Conservation (phyloP, 345 rosid genomes). For the Bruguiera sexangula region DNA sequence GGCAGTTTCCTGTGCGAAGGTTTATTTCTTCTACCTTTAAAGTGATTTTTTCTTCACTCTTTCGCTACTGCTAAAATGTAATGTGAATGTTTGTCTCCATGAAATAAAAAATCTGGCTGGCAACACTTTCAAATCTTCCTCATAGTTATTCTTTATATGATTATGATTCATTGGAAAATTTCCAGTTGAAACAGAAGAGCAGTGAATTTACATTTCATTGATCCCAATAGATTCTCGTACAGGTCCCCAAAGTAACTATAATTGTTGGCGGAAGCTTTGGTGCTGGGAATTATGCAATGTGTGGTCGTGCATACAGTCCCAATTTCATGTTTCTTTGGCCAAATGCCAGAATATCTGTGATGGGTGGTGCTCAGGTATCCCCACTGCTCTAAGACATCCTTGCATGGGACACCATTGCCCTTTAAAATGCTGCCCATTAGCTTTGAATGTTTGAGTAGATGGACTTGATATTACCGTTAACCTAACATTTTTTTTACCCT, state of each 20-base stretch:
- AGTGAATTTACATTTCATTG: background rate
- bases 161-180: background rate
- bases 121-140: background rate
- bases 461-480: too few relatives aligned
- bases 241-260: slow-evolving; percentile 89
- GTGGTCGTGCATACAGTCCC: slow-evolving; percentile 94
- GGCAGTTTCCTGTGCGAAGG: slow-evolving; percentile 99
- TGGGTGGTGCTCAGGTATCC: slow-evolving; percentile 95
- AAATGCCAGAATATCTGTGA: slow-evolving; percentile 86
- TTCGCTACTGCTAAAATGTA: background rate
- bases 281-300: slow-evolving; percentile 98
- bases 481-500: too few relatives aligned
- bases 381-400: slow-evolving; percentile 4
- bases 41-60: background rate
- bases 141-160: background rate
- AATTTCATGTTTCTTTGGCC: slow-evolving; percentile 95
- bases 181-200: background rate
- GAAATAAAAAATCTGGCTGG: background rate
- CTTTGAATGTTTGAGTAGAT: background rate
- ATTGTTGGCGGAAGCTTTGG: slow-evolving; percentile 94
- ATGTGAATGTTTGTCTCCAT: background rate
- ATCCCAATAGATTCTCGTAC: slow-evolving; percentile 15
- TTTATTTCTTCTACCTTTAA: slow-evolving; percentile 16
- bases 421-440: background rate
- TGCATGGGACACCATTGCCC: background rate